Percentiles rank a stretch among this genome's conserved stretches.
These are phyloP conservation scores for Pseudocercospora macadamiae DNA, from an alignment of 2,329 filamentous ascomycete species.

Conservation along the genomic window DNA sequence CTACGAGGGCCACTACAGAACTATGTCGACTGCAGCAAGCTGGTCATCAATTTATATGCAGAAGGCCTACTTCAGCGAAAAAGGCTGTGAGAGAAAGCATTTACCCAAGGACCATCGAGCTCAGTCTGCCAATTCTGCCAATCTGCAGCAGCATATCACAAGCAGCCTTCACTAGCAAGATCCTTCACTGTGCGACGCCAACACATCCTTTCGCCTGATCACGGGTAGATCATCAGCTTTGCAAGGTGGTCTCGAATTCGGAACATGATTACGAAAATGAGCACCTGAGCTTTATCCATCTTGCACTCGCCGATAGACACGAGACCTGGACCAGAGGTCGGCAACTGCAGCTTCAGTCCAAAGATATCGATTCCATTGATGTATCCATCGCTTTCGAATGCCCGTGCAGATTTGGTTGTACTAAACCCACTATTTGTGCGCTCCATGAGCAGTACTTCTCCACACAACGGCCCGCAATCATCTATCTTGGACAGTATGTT, in stretches of 20 bases:
- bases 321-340: neutral
- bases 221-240: neutral
- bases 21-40: too few relatives aligned
- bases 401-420: constrained; percentile 3
- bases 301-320: too few relatives aligned
- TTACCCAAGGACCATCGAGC: too few relatives aligned
- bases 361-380: neutral
- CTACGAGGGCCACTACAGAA: too few relatives aligned
- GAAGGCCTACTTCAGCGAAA: too few relatives aligned
- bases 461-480: neutral
- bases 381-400: neutral
- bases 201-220: neutral
- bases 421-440: constrained; percentile 4
- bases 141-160: neutral
- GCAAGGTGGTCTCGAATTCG: neutral
- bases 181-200: constrained; percentile 1
- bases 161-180: neutral
- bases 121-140: neutral
- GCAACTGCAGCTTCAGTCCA: neutral
- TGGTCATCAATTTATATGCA: too few relatives aligned
- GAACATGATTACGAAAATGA: too few relatives aligned
- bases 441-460: neutral
- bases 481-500: neutral
- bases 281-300: too few relatives aligned
- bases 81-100: too few relatives aligned